Evolutionary conservation across 1,284 basidiomycete species (phyloP), one percentile per base, ranked within the genome.

Genomic region (Sporisorium sorghi): DNA sequence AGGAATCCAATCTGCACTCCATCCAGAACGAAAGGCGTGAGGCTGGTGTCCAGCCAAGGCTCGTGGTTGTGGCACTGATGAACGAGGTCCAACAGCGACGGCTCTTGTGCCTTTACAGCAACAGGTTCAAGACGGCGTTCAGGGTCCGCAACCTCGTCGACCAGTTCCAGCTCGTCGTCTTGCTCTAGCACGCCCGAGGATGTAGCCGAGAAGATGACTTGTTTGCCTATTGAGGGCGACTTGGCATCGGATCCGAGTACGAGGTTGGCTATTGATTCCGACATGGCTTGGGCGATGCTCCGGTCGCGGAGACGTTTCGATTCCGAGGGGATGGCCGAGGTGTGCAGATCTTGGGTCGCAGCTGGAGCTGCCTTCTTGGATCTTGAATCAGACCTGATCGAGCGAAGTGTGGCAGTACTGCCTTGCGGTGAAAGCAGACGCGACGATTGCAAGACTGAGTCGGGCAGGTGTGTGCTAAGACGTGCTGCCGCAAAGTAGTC

Each of bases 1-100:
- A 83, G 46, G 43, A 82, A 83, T 12, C 81, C 81, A 35, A 83
- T 81, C 61, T 83, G 81, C 1, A 64, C 65, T 5, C 73, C 77
- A 32, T 77, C 76, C 3, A 80, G 57, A 15, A 77, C 30, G 56
- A 82, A 77, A 1, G 80, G 72, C 9, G 66, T 64, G 24, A 82
- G 55, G 12, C 44, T 57, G 0, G 56, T 32, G 40, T 83, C 80
- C 2, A 55, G 53, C 81, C 80, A 82, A 17, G 82, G 82, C 35
- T 82, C 71, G 69, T 76, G 63, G 43, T 83, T 83, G 58, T 83
- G 81, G 46, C 78, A 80, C 32, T 62, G 56, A 32, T 70, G 58
- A 12, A 80, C 70, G 11, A 80, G 58, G 19, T 77, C 77, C 6
- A 82, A 51, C 19, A 82, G 59, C 32, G 57, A 65, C 15, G 63